Conservation (phyloP, 257 asterid genomes). For the Cynanchum wilfordii region DNA sequence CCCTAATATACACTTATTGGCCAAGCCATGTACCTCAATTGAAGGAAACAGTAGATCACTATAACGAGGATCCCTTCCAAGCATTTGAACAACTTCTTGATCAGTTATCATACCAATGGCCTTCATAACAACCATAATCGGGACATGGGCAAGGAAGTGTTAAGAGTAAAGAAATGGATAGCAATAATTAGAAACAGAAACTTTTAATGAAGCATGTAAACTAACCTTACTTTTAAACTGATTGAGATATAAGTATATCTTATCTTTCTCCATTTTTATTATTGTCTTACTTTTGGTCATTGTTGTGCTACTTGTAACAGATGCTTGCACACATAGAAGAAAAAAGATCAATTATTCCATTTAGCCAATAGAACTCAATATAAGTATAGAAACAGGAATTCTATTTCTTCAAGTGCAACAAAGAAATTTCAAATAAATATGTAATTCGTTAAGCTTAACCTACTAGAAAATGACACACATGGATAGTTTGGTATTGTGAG, state of each 20-base stretch:
- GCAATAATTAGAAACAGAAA: conserved; percentile 12
- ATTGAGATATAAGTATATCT: conserved; percentile 65
- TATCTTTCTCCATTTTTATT: conserved; percentile 82
- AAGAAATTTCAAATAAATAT: neutral
- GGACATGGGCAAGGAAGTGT: conserved; percentile 43
- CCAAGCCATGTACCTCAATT: conserved; percentile 55
- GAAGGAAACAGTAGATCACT: conserved; percentile 86
- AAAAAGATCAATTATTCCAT: conserved; percentile 18
- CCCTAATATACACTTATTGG: neutral
- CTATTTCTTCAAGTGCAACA: neutral
- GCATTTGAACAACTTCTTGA: conserved; percentile 97
- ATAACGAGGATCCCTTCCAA: conserved; percentile 94
- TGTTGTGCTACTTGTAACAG: conserved; percentile 86
- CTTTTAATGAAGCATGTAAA: conserved; percentile 10
- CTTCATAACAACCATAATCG: conserved; percentile 81
- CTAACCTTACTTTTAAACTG: conserved; percentile 62
- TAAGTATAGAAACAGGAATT: neutral
- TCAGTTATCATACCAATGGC: conserved; percentile 99
- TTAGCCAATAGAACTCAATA: neutral
- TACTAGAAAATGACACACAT: neutral
- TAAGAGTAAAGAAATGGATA: conserved; percentile 8
- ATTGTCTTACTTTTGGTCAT: conserved; percentile 68
- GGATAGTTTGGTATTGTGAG: neutral
- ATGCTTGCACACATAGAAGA: conserved; percentile 87
- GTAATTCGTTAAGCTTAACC: neutral